Base-by-base conservation (phyloP, 352 stramenopile genomes). In the Globisporangium cederbergense region DNA sequence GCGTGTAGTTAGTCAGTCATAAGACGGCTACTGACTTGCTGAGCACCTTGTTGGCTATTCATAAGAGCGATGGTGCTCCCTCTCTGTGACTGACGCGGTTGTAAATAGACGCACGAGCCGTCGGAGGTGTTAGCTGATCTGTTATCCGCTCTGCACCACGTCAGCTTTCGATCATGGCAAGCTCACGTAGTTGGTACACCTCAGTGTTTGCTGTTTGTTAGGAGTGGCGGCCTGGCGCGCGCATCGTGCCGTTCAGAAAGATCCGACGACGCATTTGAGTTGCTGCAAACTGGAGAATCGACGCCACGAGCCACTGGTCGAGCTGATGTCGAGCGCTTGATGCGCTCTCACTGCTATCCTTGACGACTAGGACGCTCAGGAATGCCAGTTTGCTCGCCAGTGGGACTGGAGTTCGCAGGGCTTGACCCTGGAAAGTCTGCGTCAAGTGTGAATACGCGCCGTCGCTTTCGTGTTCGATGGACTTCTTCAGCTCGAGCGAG, bases 191-290 rank as follows among this genome's bases (percentile, higher is more conserved):
- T 40, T 9, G 34, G 8, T 9, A 10, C 11, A 40, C 36, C 36
- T 42, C 14, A 10, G 4, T 4, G 11, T 42, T 42, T 14, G 8
- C 36, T 42, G 36, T 30, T 28, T 42, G 36, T 30, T 28, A 62
- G 14, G 56, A 49, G 40, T 61, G 40, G 18, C 56, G 56, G 9
- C 56, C 56, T n/a, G 56, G 56, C 13, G 56, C 56, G 2, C 56
- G 2, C 1, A 62, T 62, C 16, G 20, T 38, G 25, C 56, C 10
- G 18, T 62, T 30, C 25, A 62, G 18, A 42, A 40, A 62, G 56
- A 40, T 43, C 56, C 2, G 20, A 7, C 56, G 56, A 14, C 13
- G 38, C 28, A 53, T 28, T 22, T 30, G 22, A 6, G 43, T 38
- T 25, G 25, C 40, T 18, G 40, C 56, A 62, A 62, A 62, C 42